Percentiles rank a stretch among this genome's conserved stretches.
Conservation (phyloP, 805 yeast species). For the Myxozyma nipponensis region DNA sequence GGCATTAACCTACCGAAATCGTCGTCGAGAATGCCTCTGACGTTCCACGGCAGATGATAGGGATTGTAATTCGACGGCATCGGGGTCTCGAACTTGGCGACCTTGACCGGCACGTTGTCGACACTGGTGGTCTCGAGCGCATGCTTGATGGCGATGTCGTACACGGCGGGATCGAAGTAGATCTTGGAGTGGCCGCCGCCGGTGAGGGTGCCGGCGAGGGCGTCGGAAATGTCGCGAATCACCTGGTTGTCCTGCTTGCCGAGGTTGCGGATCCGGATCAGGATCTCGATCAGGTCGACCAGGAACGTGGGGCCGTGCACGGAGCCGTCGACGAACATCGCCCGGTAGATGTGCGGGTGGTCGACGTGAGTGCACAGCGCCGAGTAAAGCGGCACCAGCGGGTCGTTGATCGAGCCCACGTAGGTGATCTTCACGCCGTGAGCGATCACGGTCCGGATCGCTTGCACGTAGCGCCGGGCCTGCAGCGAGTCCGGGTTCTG, state of each 20-base stretch:
- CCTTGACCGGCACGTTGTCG: constrained; percentile 34
- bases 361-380: constrained; percentile 74
- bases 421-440: constrained; percentile 74
- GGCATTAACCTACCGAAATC: constrained; percentile 33
- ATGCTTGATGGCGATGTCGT: constrained; percentile 71
- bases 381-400: constrained; percentile 87
- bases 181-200: constrained; percentile 94
- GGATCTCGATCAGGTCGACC: constrained; percentile 64
- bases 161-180: constrained; percentile 80
- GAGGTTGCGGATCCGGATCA: constrained; percentile 66
- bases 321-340: constrained; percentile 81
- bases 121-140: constrained; percentile 70
- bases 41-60: constrained; percentile 86
- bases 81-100: constrained; percentile 52
- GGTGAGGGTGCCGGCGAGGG: constrained; percentile 83
- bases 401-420: constrained; percentile 90
- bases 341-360: constrained; percentile 88
- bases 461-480: constrained; percentile 64
- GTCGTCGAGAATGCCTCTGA: constrained; percentile 75
- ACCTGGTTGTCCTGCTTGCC: constrained; percentile 86
- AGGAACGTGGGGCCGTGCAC: constrained; percentile 69
- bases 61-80: constrained; percentile 64
- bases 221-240: constrained; percentile 71
- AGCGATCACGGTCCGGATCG: constrained; percentile 59
- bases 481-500: constrained; percentile 72